Conservation (phyloP, 805 yeast species). For the Yamadazyma sp. region DNA sequence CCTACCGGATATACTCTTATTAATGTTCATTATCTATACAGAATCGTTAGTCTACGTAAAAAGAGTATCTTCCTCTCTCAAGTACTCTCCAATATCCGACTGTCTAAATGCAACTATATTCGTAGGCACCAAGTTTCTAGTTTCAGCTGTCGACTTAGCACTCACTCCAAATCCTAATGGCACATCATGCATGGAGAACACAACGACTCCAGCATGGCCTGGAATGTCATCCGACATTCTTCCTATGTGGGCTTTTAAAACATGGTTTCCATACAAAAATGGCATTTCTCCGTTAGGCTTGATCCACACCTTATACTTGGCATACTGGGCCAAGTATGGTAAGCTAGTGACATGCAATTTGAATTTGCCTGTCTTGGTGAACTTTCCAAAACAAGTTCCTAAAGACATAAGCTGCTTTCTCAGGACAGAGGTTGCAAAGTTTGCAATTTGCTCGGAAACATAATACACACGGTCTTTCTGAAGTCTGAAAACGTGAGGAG, state of each 20-base stretch:
- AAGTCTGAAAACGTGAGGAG: conserved; percentile 91
- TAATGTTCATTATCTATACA: conserved; percentile 9
- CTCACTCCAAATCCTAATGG: conserved; percentile 96
- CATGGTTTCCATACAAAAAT: conserved; percentile 92
- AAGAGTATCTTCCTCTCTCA: conserved; percentile 96
- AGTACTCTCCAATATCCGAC: conserved; percentile 94
- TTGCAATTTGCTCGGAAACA: conserved; percentile 78
- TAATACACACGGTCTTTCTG: conserved; percentile 97
- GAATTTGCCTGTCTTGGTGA: conserved; percentile 96
- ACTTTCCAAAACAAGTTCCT: conserved; percentile 93
- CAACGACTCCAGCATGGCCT: conserved; percentile 94
- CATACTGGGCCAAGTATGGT: conserved; percentile 77
- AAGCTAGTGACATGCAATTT: conserved; percentile 92
- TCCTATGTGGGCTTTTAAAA: conserved; percentile 94
- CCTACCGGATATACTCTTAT: no score
- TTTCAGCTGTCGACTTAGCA: conserved; percentile 87
- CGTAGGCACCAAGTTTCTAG: conserved; percentile 86
- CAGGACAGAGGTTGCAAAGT: conserved; percentile 86
- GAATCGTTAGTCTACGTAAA: conserved; percentile 55
- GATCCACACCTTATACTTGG: conserved; percentile 94
- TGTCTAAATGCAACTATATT: conserved; percentile 95
- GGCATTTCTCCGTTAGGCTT: conserved; percentile 99
- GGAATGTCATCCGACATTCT: conserved; percentile 97
- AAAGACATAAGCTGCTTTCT: conserved; percentile 88
- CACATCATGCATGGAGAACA: conserved; percentile 86